These are phyloP conservation scores for Kwoniella dendrophila DNA, from an alignment of 768 basidiomycete genomes.

Conservation along the genomic window DNA sequence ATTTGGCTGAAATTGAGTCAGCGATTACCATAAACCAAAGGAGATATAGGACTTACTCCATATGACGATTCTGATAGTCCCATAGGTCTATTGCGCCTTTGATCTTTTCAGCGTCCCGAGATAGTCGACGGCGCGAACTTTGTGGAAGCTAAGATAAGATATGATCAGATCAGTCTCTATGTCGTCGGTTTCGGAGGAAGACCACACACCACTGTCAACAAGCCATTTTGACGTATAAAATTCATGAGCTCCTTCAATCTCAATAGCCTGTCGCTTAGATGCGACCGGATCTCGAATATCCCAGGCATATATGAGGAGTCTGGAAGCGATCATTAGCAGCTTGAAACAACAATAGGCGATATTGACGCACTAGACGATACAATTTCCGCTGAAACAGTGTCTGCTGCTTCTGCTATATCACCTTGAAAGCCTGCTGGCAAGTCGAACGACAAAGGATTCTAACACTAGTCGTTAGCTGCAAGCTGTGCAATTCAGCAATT, in stretches of 20 bases:
- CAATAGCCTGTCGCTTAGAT: conserved; percentile 73
- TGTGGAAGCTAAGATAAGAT: conserved; percentile 71
- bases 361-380: conserved; percentile 73
- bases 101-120: conserved; percentile 82
- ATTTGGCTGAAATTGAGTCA: conserved; percentile 30
- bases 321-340: conserved; percentile 15
- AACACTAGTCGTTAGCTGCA: background rate
- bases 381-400: conserved; percentile 54
- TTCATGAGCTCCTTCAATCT: conserved; percentile 80
- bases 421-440: conserved; percentile 50
- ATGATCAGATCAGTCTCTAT: conserved; percentile 4
- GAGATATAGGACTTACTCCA: conserved; percentile 44
- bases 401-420: conserved; percentile 53
- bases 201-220: conserved; percentile 67
- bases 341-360: no score
- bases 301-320: conserved; percentile 71
- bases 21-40: conserved; percentile 45
- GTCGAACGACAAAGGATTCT: conserved; percentile 58
- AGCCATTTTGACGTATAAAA: conserved; percentile 85
- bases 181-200: background rate
- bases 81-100: conserved; percentile 80
- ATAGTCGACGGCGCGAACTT: conserved; percentile 71
- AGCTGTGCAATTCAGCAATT: background rate
- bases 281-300: conserved; percentile 78
- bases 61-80: conserved; percentile 58